Conservation (phyloP, 495 filamentous ascomycete genomes). For the Opeltia flavorubescens region DNA sequence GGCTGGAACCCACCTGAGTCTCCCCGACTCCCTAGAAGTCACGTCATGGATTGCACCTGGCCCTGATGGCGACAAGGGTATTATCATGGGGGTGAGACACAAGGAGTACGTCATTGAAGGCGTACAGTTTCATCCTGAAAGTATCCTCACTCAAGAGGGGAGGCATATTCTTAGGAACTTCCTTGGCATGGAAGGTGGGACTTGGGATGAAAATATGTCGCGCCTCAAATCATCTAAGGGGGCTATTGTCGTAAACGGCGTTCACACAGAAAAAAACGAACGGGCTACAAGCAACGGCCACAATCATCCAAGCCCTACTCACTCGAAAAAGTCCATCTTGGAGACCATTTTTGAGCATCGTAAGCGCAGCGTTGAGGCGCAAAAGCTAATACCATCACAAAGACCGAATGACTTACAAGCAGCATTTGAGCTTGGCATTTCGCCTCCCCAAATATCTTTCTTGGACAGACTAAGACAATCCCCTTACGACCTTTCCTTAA, state of each 20-base stretch:
- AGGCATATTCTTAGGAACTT: conserved; percentile 88
- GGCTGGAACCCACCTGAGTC: conserved; percentile 77
- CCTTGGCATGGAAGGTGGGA: conserved; percentile 70
- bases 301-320: conserved; percentile 1
- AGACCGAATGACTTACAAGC: conserved; percentile 76
- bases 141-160: conserved; percentile 82
- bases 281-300: conserved; percentile 9
- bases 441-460: conserved; percentile 76
- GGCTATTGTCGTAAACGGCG: conserved; percentile 14
- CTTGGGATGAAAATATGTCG: conserved; percentile 63
- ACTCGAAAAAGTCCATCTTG: conserved; percentile 64
- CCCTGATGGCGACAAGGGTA: conserved; percentile 48
- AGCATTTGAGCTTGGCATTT: conserved; percentile 66
- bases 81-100: conserved; percentile 96
- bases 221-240: not conserved
- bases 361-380: conserved; percentile 57
- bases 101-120: conserved; percentile 82
- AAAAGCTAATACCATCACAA: conserved; percentile 77
- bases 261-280: conserved; percentile 8
- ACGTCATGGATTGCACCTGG: conserved; percentile 60
- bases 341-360: conserved; percentile 86
- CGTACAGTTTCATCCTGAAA: conserved; percentile 96
- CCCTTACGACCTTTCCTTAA: conserved; percentile 67
- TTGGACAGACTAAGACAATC: conserved; percentile 64
- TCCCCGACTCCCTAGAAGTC: conserved; percentile 78